Evolutionary conservation across 2,329 filamentous ascomycete species (phyloP), one percentile per base, ranked within the genome.

Genomic region (Fusarium illudens): DNA sequence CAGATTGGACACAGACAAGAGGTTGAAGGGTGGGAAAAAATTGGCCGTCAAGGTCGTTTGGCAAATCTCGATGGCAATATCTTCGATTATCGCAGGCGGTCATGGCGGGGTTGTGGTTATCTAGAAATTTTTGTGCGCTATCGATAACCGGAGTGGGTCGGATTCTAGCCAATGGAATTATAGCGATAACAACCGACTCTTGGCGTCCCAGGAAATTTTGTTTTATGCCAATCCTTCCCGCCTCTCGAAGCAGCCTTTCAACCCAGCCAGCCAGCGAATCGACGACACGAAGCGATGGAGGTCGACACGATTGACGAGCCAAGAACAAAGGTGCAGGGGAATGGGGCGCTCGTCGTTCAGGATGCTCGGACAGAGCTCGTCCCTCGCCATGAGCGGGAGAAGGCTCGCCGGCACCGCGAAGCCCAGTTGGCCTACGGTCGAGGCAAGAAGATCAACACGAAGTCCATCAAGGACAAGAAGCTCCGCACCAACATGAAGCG

Each of bases 391-490:
- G 86, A 88, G 73, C 80, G 81, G 60, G 80, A 85, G 71, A 84
- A 82, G 74, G 77, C 81, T 54, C 84, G 83, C 62, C 85, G 86
- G 39, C 76, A 84, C 63, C 84, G 84, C 73, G 84, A 89, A 72
- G 92, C 92, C 54, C 86, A 93, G 72, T 87, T 89, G 74, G 86
- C 86, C 57, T 99, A 99, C 80, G 96, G 96, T 32, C 90, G 96
- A 71, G 96, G 96, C 51, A 88, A 88, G 70, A 87, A 87, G 66
- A 90, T 97, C 71, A 86, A 90, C 61, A 85, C 90, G 46, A 91
- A 90, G 75, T 84, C 83, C 9, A 88, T 97, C 73, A 92, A 90
- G 74, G 94, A 98, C 84, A 96, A 92, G 85, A 99, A 98, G 79
- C 81, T 98, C 66, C 90, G 93, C 50, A 87, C 89, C 12, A 97